Conservation (phyloP, 768 basidiomycete genomes). For the Hirschioporus abietinus region DNA sequence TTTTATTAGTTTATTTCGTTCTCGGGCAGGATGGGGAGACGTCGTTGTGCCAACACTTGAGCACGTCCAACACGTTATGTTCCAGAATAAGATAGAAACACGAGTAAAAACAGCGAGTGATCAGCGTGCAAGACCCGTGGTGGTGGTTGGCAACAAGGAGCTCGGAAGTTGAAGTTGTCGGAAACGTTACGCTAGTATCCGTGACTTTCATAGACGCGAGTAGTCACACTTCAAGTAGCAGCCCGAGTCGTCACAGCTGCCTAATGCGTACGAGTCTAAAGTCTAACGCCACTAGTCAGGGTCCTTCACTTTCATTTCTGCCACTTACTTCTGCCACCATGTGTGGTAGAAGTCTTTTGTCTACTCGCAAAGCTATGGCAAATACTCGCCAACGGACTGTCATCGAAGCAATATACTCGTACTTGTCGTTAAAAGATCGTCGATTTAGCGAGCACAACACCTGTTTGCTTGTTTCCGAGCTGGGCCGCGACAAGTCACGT, state of each 20-base stretch:
- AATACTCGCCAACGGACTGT: neutral
- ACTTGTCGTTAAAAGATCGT: no score
- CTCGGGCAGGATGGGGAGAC: neutral
- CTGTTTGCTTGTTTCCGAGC: no score
- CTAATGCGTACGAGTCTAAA: neutral
- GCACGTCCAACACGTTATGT: neutral
- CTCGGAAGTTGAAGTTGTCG: neutral
- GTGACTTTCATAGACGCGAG: neutral
- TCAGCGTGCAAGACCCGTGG: neutral
- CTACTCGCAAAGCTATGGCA: neutral
- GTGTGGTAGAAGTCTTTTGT: no score
- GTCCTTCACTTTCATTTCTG: neutral
- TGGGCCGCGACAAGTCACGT: no score
- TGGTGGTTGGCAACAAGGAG: neutral
- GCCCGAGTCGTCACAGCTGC: neutral
- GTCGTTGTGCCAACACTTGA: neutral
- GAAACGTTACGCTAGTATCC: neutral
- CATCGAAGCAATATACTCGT: no score
- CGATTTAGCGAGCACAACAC: no score
- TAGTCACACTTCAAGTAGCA: neutral
- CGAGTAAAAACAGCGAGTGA: neutral
- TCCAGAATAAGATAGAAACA: neutral
- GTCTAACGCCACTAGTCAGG: neutral
- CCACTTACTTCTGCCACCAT: no score
- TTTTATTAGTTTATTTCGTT: neutral